Evolutionary conservation across 139 green algal species (phyloP).

Genomic region (Chlorella sp.): DNA sequence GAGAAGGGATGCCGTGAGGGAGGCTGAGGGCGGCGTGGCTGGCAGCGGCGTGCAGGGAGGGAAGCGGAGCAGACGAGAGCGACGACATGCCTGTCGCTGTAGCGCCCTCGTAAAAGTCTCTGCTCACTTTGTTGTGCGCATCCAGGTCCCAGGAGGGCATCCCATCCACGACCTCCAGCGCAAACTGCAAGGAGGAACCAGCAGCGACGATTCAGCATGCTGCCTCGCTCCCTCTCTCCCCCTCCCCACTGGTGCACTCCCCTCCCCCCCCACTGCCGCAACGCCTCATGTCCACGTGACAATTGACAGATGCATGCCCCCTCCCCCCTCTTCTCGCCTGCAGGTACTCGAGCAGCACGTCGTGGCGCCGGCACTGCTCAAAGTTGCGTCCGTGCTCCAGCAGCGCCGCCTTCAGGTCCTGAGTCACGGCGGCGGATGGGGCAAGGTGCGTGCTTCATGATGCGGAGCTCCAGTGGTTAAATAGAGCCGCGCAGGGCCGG

Average conservation of each 20-base stretch:
- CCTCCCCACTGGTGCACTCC: too few species aligned
- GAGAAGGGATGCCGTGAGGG: background rate
- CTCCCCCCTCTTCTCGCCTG: too few species aligned
- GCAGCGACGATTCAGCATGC: too few species aligned
- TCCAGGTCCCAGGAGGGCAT: conserved; percentile 10
- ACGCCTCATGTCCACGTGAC: too few species aligned
- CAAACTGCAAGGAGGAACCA: too few species aligned
- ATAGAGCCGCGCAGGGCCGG: too few species aligned
- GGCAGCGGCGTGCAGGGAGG: background rate
- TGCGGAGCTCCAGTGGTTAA: too few species aligned
- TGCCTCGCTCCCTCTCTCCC: too few species aligned
- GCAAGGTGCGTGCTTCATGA: too few species aligned
- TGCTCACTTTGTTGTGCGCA: conserved; percentile 11
- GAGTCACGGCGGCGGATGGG: too few species aligned
- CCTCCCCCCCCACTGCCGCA: too few species aligned
- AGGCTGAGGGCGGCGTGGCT: background rate
- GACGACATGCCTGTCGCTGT: background rate
- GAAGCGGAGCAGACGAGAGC: background rate
- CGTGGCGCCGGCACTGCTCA: background rate
- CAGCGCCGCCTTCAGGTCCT: conserved; percentile 25
- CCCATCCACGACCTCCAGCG: background rate
- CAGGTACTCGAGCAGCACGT: conserved; percentile 7
- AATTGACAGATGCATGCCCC: too few species aligned
- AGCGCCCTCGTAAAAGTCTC: background rate
- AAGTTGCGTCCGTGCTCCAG: conserved; percentile 12